Evolutionary conservation across 768 basidiomycete species (phyloP).

Genomic region (Gloeostereum incarnatum): DNA sequence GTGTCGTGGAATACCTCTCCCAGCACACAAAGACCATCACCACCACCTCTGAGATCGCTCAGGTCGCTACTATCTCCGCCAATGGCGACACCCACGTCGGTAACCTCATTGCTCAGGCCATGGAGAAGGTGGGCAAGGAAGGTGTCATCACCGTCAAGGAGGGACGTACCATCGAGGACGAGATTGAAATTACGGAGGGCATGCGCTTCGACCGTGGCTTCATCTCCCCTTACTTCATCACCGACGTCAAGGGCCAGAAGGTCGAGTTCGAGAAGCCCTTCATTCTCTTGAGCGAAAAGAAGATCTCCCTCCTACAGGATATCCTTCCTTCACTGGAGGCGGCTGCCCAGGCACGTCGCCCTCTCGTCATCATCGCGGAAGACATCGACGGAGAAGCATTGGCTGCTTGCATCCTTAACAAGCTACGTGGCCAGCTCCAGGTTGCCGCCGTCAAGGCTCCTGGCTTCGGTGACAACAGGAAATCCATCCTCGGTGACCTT

Average conservation of each 20-base stretch:
- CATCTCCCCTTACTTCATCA: constrained; percentile 98
- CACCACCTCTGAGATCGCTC: constrained; percentile 95
- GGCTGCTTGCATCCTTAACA: constrained; percentile 97
- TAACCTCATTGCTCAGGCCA: constrained; percentile 92
- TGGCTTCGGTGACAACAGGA: constrained; percentile 98
- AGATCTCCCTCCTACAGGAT: constrained; percentile 91
- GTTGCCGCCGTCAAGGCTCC: constrained; percentile 96
- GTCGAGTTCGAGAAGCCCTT: constrained; percentile 96
- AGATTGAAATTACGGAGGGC: constrained; percentile 98
- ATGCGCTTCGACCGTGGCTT: constrained; percentile 99
- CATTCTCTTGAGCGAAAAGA: constrained; percentile 94
- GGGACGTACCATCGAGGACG: constrained; percentile 95
- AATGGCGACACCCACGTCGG: constrained; percentile 83
- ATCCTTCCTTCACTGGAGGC: constrained; percentile 88
- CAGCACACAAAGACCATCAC: constrained; percentile 89
- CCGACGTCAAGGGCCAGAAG: constrained; percentile 93
- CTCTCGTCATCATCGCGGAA: constrained; percentile 94
- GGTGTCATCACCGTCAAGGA: constrained; percentile 99
- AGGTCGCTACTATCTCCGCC: constrained; percentile 94
- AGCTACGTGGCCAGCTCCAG: constrained; percentile 94
- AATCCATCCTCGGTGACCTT: constrained; percentile 93
- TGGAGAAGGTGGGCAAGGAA: constrained; percentile 99
- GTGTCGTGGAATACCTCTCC: constrained; percentile 86
- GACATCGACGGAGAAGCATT: constrained; percentile 97
- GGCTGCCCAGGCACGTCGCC: constrained; percentile 74